These are phyloP conservation scores for Magnaporthiopsis rhizophila DNA, from an alignment of 2,329 filamentous ascomycete genomes.

Conservation along the genomic window DNA sequence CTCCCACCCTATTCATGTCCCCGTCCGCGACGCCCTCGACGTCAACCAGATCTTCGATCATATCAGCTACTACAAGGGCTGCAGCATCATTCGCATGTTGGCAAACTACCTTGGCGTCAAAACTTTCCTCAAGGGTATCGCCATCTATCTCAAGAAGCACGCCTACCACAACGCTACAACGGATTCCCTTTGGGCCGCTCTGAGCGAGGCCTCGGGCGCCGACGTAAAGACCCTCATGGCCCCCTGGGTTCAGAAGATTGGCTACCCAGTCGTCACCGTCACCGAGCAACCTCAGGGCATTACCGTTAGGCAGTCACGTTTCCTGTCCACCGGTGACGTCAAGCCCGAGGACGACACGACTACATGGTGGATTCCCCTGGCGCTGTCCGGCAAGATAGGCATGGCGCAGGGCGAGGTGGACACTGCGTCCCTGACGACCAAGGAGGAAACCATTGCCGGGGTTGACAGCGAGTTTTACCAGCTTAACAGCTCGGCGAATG, in stretches of 20 bases:
- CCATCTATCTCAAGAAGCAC: constrained; percentile 80
- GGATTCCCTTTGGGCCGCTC: constrained; percentile 79
- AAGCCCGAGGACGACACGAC: constrained; percentile 87
- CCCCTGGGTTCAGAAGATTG: constrained; percentile 92
- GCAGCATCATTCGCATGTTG: constrained; percentile 93
- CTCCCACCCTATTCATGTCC: constrained; percentile 93
- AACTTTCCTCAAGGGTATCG: constrained; percentile 83
- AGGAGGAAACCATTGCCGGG: constrained; percentile 67
- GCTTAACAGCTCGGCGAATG: constrained; percentile 81
- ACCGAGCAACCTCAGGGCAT: constrained; percentile 72
- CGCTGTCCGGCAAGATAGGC: constrained; percentile 67
- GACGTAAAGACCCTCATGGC: constrained; percentile 86
- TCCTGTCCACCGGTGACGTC: constrained; percentile 85
- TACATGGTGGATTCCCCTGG: constrained; percentile 91
- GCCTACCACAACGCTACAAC: constrained; percentile 88
- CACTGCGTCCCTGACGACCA: constrained; percentile 56
- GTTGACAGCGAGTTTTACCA: constrained; percentile 83
- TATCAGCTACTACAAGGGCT: constrained; percentile 95
- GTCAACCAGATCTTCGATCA: constrained; percentile 97
- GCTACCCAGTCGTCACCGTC: constrained; percentile 84
- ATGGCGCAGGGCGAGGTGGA: constrained; percentile 53
- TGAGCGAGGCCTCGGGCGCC: constrained; percentile 79
- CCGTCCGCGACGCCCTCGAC: constrained; percentile 85
- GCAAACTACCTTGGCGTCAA: constrained; percentile 82
- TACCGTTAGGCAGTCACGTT: constrained; percentile 75